Evolutionary conservation across 2,329 filamentous ascomycete genomes (phyloP).

Genomic region (Aspergillus cejpii): DNA sequence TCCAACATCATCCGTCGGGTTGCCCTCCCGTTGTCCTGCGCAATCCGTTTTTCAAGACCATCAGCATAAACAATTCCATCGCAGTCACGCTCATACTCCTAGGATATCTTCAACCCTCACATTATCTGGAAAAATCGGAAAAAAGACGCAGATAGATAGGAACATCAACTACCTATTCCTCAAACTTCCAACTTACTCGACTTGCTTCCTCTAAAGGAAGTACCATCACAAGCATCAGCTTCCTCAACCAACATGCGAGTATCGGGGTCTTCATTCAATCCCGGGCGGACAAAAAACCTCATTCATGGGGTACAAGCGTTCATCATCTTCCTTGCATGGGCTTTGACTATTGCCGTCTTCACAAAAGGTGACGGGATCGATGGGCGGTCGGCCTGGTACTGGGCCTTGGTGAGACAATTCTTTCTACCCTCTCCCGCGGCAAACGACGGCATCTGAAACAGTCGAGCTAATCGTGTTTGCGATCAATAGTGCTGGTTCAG

Average conservation of each 20-base stretch:
- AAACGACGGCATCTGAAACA: no score
- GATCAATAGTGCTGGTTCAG: conserved; percentile 51
- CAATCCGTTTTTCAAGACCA: conserved; percentile 13
- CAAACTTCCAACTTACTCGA: not conserved
- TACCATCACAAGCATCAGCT: conserved; percentile 15
- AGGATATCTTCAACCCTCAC: no score
- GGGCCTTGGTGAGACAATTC: conserved; percentile 47
- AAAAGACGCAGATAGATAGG: not conserved
- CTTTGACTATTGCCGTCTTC: conserved; percentile 53
- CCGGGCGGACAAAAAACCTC: conserved; percentile 51
- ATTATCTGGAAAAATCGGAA: no score
- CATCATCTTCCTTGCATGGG: conserved; percentile 53
- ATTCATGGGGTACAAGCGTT: conserved; percentile 50
- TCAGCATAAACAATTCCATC: conserved; percentile 21
- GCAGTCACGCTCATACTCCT: no score
- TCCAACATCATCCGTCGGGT: conserved; percentile 19
- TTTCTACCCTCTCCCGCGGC: not conserved
- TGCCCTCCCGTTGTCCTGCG: conserved; percentile 21
- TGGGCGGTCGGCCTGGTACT: conserved; percentile 51
- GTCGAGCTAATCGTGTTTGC: no score
- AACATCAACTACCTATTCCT: not conserved
- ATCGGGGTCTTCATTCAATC: conserved; percentile 35
- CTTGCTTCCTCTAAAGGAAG: conserved; percentile 7
- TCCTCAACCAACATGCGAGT: conserved; percentile 25
- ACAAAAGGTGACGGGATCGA: conserved; percentile 50